Evolutionary conservation across 352 stramenopile genomes (phyloP), one percentile per base, ranked within the genome.

Genomic region (Pythium grandisporangium): DNA sequence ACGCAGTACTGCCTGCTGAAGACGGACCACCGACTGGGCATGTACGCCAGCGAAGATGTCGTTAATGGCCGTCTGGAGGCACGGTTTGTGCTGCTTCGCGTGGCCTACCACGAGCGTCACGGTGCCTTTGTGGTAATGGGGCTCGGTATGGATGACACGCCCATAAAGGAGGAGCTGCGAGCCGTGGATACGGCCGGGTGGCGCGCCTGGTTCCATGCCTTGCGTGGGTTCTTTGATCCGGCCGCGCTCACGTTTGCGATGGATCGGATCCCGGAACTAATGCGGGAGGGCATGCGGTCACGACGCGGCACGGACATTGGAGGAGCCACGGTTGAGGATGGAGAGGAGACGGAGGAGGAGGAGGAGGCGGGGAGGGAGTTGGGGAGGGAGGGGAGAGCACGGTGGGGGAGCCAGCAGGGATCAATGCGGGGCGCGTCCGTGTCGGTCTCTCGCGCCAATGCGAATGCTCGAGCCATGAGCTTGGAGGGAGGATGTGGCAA

Each of bases 111-210:
- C 6, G 63, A 77, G 30, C 66, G 60, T 41, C 64, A 66, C 36
- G 58, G 71, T 41, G 62, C 58, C 37, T 82, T 82, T 45, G 51
- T 72, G 27, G 55, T 82, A 24, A 74, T 82, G 23, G 63, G 65
- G 25, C 61, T 79, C 6, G 58, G 62, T 23, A 13, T 23, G 4
- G 63, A 75, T 24, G 66, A 65, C 30, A 44, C 52, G 20, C 63
- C 66, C 11, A 60, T 58, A 27, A 64, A 70, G 20, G 69, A 78
- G 35, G 69, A 76, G 35, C 67, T 78, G 36, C 64, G 66, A 32
- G 58, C 58, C 14, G 44, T 45, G 1, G 46, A 70, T 4, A 58
- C 62, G 3, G 25, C 53, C 2, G 63, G 71, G 20, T 78, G 69
- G 66, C 45, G 50, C 19, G 27, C 32, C 11, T 82, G 69, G 69